Base-by-base conservation (phyloP, 208 protist genomes). In the Leishmania mexicana region DNA sequence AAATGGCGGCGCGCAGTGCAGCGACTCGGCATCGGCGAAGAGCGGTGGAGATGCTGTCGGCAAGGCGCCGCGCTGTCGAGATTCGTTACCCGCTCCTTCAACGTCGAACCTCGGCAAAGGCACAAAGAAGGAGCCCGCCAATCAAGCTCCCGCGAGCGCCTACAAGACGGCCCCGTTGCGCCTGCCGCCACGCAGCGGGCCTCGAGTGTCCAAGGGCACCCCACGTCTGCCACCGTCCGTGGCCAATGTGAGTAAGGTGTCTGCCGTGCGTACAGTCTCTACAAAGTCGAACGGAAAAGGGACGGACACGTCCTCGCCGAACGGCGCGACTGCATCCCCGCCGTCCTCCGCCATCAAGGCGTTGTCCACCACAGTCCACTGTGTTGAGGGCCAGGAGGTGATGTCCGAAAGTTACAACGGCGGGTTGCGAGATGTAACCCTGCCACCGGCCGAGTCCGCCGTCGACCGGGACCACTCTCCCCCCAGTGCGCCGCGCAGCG, bases 401-500 rank as follows among this genome's bases (percentile, higher is more conserved):
- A 51, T 76, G 6, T 79, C 77, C 3, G 65, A 79, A 5, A 13
- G n/a, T 35, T 45, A 64, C 35, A 40, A 19, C 31, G 65, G 31
- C 38, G n/a, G 31, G 17, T 58, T 78, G 13, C 73, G 49, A 3
- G 64, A n/a, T 10, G 82, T 1, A 4, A 35, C 47, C 64, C 40
- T 49, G 74, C 65, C 62, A 8, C 13, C 58, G 28, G 15, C 58
- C 35, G 78, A 79, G 10, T 0, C 64, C 2, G 21, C 35, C 35
- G 21, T 57, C 0, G 71, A 78, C 57, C 76, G 51, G 10, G 75
- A 76, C 73, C 24, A 45, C 47, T 79, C 78, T 3, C 62, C 38
- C 54, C 74, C 68, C 40, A 11, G 10, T 60, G 80, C 82, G 21
- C 82, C 82, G 8, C 62, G 72, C 1, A 74, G 70, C 53, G 77